Conservation (phyloP, 257 asterid species). For the Solanum bukasovii region DNA sequence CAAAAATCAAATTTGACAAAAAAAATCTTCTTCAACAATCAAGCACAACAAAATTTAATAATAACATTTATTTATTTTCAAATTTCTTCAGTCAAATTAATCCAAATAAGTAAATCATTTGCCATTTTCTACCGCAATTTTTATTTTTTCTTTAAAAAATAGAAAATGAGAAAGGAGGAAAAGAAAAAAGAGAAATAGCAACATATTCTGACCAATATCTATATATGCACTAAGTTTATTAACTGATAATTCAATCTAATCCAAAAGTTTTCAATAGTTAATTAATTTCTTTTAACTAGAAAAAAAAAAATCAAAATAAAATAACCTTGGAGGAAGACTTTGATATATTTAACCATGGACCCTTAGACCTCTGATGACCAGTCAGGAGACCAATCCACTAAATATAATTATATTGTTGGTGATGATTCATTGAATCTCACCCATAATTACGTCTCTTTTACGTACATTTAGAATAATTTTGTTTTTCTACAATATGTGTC, state of each 20-base stretch:
- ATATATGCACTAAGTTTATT: not conserved
- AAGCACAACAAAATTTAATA: not conserved
- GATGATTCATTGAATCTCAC: constrained; percentile 16
- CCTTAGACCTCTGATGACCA: not conserved
- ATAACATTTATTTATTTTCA: not conserved
- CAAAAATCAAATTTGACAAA: not conserved
- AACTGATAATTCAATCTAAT: not conserved
- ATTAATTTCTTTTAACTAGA: not conserved
- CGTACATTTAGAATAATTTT: not conserved
- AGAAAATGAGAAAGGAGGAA: not conserved
- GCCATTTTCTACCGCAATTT: not conserved
- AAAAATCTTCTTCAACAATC: not conserved
- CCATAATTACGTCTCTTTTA: not conserved
- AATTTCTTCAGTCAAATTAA: not conserved
- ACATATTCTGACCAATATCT: not conserved
- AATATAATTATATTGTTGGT: not conserved
- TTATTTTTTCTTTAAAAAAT: too few relatives aligned
- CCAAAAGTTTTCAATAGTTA: not conserved
- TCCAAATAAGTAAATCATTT: not conserved
- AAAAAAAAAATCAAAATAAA: not conserved
- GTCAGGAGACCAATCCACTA: not conserved
- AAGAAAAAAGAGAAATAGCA: not conserved
- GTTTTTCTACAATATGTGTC: not conserved
- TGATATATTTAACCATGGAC: not conserved
- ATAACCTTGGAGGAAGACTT: constrained; percentile 9